phyloP scores from a whole-genome alignment of 176 grass and related monocot genomes.

The Eremochloa ophiuroides region DNA sequence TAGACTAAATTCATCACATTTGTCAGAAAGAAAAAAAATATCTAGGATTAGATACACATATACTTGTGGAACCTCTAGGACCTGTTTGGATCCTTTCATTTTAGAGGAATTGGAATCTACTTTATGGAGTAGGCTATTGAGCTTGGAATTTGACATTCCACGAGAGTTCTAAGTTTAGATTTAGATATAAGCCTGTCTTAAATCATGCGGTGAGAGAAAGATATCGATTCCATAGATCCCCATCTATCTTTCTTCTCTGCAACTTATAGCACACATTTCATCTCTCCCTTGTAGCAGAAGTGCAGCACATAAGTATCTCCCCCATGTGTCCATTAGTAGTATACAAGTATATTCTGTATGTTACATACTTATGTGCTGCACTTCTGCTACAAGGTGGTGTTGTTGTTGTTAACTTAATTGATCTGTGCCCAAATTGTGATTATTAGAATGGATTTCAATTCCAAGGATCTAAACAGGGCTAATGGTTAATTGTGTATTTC shows the following conservation, averaged over 20 bases:
- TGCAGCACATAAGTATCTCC: background rate
- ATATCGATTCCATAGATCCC: background rate
- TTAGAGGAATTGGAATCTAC: background rate
- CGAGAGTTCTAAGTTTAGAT: background rate
- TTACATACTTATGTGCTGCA: no score
- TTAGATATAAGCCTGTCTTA: background rate
- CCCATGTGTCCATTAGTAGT: background rate
- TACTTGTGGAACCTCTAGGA: background rate
- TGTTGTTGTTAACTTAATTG: background rate
- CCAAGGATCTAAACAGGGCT: background rate
- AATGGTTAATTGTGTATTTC: conserved; percentile 32
- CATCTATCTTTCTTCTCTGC: background rate
- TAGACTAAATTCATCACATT: conserved; percentile 5
- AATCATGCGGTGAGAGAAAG: background rate
- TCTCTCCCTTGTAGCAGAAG: background rate
- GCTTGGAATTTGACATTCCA: background rate
- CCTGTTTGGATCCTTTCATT: background rate
- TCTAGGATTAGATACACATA: background rate
- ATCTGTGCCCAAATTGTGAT: background rate
- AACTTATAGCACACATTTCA: background rate
- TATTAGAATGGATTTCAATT: background rate
- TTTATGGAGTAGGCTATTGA: background rate
- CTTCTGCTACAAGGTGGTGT: no score
- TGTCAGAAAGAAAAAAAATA: background rate
- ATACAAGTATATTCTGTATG: background rate